Evolutionary conservation across 352 stramenopile genomes (phyloP), one percentile per base, ranked within the genome.

Genomic region (Peronospora tabacina): DNA sequence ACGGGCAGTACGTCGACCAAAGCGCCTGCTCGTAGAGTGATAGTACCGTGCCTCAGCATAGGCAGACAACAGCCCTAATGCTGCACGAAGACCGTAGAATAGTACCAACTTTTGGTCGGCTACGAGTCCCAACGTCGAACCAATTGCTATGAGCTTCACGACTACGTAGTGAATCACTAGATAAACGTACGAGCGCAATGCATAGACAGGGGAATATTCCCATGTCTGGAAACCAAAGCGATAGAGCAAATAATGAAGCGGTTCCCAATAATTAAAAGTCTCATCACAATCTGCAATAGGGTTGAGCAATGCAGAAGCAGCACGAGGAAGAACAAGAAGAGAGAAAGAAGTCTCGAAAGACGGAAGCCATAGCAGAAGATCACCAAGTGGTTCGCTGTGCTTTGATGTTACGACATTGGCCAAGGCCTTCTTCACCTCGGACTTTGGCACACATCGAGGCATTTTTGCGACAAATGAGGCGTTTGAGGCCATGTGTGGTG

Each of bases 221-320:
- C 86, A 96, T 16, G 86, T 95, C 66, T 96, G 86, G 53, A 94
- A 83, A 17, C 86, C 86, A 44, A 89, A 88, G 49, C 81, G 78
- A 68, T 97, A 96, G n/a, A 98, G 61, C 36, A 98, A 39, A 49
- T 93, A 98, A 69, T 99, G 95, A n/a, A 98, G 75, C 22, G 94
- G 95, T 72, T 99, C 96, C 95, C 96, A 99, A 72, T 99, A 99
- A 78, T 99, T 99, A 67, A 95, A 99, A 1, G 93, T 96, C 75
- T 99, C 96, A 68, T 99, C 96, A 56, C 96, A 99, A 79, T 99
- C 96, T 20, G 84, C 85, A 49, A 98, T 89, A 32, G 82, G 78
- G 42, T 68, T 90, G 34, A 88, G 26, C 1, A 93, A 55, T 40
- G 85, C 82, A 13, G 66, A 81, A 16, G 37, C 44, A 13, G 73